Evolutionary conservation across 2,329 filamentous ascomycete genomes (phyloP), one percentile per base, ranked within the genome.

Genomic region (Fusarium tuaranense): DNA sequence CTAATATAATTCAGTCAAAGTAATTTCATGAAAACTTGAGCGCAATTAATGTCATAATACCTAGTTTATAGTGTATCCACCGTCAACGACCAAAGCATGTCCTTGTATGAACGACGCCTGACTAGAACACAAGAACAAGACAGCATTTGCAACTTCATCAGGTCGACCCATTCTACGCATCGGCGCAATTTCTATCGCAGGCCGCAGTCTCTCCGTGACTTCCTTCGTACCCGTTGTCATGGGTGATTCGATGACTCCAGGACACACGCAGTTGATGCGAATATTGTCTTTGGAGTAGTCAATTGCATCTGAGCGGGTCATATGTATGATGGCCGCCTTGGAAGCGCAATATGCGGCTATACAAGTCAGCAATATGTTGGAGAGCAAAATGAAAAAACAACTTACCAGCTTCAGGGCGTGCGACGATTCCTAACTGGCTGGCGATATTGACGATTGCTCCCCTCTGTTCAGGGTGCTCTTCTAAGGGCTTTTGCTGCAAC

Each of bases 171-270:
- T 88, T 12, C 88, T 80, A 63, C 80, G 81, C 86, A 89, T 87
- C 0, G 87, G 87, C 1, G 87, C 86, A 41, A 86, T 87, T 3
- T 85, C 77, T 25, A 86, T 80, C 0, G 84, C 84, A 0, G 84
- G 84, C 27, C 75, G 81, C n/a, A 87, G 79, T 30, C 53, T 57
- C 30, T 57, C 53, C 4, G 7, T 36, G 3, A 84, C 76, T 63
- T 87, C 86, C 7, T 81, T 74, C 3, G 81, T 82, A 18, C 82
- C 77, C 16, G 81, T 84, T 6, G 85, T 86, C 82, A 88, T 84
- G 0, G 86, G 85, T 5, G 87, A 87, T 38, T 86, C 84, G 30
- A 88, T 92, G 70, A 93, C 91, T 0, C 92, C 92, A 0, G 92
- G 92, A 38, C 89, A 92, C 60, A 93, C 88, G 22, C 90, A 92